These are phyloP conservation scores for Leishmania amazonensis DNA, from an alignment of 208 protist species.

Conservation along the genomic window DNA sequence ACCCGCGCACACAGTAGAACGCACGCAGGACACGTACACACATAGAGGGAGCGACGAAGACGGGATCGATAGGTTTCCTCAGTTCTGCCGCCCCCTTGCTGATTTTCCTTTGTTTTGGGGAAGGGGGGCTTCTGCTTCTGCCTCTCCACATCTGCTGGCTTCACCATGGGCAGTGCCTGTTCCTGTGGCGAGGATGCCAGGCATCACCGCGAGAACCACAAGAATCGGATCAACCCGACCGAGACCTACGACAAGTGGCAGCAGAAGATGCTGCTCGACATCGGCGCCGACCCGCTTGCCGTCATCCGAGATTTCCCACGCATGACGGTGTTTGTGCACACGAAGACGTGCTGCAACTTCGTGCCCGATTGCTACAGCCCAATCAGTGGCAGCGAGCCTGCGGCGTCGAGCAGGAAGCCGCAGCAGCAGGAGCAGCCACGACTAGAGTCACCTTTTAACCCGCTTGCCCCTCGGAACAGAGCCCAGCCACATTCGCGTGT, in stretches of 20 bases:
- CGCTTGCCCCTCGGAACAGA: conserved; percentile 1
- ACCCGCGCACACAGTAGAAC: background rate
- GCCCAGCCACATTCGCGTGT: background rate
- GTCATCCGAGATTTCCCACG: conserved; percentile 86
- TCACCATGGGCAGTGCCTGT: conserved; percentile 25
- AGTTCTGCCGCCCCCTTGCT: background rate
- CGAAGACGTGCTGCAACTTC: conserved; percentile 13
- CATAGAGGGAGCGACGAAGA: background rate
- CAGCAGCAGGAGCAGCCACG: background rate
- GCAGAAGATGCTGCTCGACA: conserved; percentile 45
- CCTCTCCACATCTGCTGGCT: background rate
- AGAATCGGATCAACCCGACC: conserved; percentile 52
- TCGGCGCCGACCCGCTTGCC: conserved; percentile 50
- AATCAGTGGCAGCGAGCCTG: background rate
- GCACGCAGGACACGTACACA: background rate
- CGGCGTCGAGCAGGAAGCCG: background rate
- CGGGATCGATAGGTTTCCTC: background rate
- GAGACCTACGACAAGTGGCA: conserved; percentile 46
- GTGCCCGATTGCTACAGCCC: background rate
- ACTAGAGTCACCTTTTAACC: conserved; percentile 8
- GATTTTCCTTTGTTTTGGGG: too few species aligned
- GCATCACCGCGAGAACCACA: conserved; percentile 41
- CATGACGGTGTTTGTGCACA: conserved; percentile 57
- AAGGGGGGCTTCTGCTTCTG: background rate
- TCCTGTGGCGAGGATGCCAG: conserved; percentile 16